Conservation (phyloP, 805 yeast genomes). For the Teunomyces stri region DNA sequence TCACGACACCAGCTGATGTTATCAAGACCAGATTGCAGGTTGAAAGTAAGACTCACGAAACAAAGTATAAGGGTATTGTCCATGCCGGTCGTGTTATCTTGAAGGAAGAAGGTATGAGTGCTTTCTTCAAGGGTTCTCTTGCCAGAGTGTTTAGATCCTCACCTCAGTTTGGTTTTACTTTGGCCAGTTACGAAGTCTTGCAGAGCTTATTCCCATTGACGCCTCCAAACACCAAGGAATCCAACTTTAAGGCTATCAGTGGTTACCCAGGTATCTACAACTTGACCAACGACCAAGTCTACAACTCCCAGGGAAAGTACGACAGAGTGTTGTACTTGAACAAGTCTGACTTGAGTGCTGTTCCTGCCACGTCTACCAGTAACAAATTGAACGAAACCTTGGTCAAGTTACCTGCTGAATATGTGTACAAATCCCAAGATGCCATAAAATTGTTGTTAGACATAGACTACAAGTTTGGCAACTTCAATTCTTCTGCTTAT, state of each 20-base stretch:
- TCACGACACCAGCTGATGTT: slow-evolving; percentile 96
- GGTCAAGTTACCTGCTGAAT: slow-evolving; percentile 41
- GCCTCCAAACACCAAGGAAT: slow-evolving; percentile 43
- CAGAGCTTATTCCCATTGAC: slow-evolving; percentile 75
- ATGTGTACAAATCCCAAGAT: slow-evolving; percentile 58
- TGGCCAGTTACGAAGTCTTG: slow-evolving; percentile 94
- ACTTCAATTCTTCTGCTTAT: slow-evolving; percentile 52
- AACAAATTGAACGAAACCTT: slow-evolving; percentile 37
- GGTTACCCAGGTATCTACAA: slow-evolving; percentile 47
- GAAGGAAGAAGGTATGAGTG: slow-evolving; percentile 78
- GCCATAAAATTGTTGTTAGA: slow-evolving; percentile 61
- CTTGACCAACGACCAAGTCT: slow-evolving; percentile 45
- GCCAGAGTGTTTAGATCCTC: slow-evolving; percentile 94
- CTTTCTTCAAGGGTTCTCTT: slow-evolving; percentile 94
- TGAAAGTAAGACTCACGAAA: slow-evolving; percentile 73
- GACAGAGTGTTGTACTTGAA: slow-evolving; percentile 38
- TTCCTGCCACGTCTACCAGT: not conserved
- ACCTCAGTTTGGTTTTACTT: slow-evolving; percentile 96
- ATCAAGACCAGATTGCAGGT: slow-evolving; percentile 93
- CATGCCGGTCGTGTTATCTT: slow-evolving; percentile 76
- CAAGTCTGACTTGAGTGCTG: slow-evolving; percentile 14
- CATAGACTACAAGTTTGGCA: slow-evolving; percentile 58
- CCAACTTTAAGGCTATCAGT: slow-evolving; percentile 42
- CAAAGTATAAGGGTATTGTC: slow-evolving; percentile 68
- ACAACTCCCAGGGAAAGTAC: slow-evolving; percentile 33